phyloP scores from a whole-genome alignment of 1,284 basidiomycete genomes.

The Malassezia restricta region DNA sequence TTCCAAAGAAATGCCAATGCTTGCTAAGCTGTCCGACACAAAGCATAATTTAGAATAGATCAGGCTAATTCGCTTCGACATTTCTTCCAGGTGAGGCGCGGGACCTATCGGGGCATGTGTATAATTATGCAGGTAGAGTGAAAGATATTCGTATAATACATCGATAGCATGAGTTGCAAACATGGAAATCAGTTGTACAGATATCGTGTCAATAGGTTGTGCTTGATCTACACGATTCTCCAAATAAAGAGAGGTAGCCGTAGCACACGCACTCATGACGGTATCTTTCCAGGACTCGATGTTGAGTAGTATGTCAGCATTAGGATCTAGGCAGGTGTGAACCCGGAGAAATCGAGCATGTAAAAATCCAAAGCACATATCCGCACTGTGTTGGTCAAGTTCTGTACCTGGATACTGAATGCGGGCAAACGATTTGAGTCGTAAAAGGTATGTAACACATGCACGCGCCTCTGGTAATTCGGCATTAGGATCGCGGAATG shows the following conservation, averaged over 20 bases:
- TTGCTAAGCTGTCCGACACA: not conserved
- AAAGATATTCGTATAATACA: not conserved
- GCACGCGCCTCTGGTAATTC: conserved; percentile 3
- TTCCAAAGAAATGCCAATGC: not conserved
- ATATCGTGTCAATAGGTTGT: not conserved
- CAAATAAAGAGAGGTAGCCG: conserved; percentile 3
- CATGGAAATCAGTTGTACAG: not conserved
- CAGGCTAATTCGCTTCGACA: not conserved
- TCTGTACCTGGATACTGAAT: not conserved
- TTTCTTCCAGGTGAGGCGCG: not conserved
- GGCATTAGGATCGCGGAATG: not conserved
- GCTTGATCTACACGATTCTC: not conserved
- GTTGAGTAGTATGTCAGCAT: not conserved
- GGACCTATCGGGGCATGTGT: not conserved
- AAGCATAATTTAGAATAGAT: not conserved
- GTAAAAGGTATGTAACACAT: not conserved
- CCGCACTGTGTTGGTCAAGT: not conserved
- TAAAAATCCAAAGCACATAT: conserved; percentile 5
- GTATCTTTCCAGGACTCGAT: conserved; percentile 5
- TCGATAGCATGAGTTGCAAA: not conserved
- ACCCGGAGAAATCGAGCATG: not conserved
- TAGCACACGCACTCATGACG: not conserved
- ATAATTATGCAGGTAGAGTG: not conserved
- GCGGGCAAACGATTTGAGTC: not conserved
- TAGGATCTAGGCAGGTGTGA: not conserved